Evolutionary conservation across 371 early-diverging fungal genomes (phyloP).

Genomic region (Mucor velutinosus): DNA sequence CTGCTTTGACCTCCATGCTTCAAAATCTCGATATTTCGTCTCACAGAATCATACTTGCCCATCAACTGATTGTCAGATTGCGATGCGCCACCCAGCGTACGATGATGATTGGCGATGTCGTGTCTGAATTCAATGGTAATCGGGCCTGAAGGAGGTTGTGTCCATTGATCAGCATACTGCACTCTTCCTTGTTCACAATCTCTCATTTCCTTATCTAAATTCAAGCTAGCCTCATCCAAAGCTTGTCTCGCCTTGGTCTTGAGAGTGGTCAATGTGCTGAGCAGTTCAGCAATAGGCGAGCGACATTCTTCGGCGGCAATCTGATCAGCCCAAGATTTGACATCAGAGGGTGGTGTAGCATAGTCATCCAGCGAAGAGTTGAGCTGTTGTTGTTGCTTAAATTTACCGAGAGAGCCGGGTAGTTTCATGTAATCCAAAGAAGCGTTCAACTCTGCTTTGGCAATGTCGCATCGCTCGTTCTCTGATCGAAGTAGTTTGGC

Average conservation of each 20-base stretch:
- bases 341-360: conserved; percentile 62
- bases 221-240: conserved; percentile 65
- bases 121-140: conserved; percentile 73
- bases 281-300: conserved; percentile 55
- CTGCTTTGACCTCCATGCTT: conserved; percentile 59
- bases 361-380: conserved; percentile 53
- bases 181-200: conserved; percentile 81
- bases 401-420: conserved; percentile 73
- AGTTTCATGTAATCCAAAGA: conserved; percentile 87
- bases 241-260: conserved; percentile 61
- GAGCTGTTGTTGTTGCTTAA: conserved; percentile 63
- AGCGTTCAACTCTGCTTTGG: conserved; percentile 86
- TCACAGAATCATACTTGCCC: conserved; percentile 55
- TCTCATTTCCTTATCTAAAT: conserved; percentile 84
- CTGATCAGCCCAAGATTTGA: conserved; percentile 63
- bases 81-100: conserved; percentile 77
- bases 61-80: conserved; percentile 73
- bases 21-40: conserved; percentile 59
- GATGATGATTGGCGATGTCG: conserved; percentile 78
- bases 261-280: conserved; percentile 60
- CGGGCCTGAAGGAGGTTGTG: conserved; percentile 79
- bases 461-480: conserved; percentile 73
- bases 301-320: conserved; percentile 56
- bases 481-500: conserved; percentile 85
- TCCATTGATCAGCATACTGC: conserved; percentile 81